Percentiles rank a stretch among this genome's conserved stretches.
Evolutionary conservation across 2,329 filamentous ascomycete genomes (phyloP).

Genomic region (Aquanectria penicillioides): DNA sequence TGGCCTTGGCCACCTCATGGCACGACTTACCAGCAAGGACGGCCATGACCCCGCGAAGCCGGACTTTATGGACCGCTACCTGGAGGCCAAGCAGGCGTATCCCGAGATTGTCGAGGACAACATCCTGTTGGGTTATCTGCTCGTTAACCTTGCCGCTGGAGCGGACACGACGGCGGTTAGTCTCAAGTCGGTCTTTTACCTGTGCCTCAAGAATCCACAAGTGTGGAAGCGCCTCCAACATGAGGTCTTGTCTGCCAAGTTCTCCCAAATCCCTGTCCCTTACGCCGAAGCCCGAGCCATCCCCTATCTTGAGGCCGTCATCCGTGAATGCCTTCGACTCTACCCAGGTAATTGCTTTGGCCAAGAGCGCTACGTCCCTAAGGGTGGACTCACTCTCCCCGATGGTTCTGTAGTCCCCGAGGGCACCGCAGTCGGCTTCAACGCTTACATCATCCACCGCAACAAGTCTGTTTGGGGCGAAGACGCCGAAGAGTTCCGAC

Average conservation of each 20-base stretch:
- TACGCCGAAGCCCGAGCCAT: not conserved
- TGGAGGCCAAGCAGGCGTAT: slow-evolving; percentile 15
- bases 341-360: not conserved
- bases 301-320: not conserved
- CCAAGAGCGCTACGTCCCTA: slow-evolving; percentile 2
- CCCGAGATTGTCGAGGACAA: slow-evolving; percentile 18
- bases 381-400: not conserved
- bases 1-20: not conserved
- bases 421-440: slow-evolving; percentile 3
- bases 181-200: slow-evolving; percentile 47
- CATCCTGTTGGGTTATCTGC: slow-evolving; percentile 42
- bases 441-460: not conserved
- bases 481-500: not conserved
- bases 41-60: not conserved
- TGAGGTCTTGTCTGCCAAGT: not conserved
- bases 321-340: slow-evolving; percentile 4
- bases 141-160: slow-evolving; percentile 44
- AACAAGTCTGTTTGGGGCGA: not conserved
- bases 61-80: slow-evolving; percentile 21
- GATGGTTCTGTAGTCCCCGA: not conserved
- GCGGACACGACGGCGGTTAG: slow-evolving; percentile 47
- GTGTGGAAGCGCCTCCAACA: slow-evolving; percentile 3
- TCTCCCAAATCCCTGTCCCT: not conserved
- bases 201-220: slow-evolving; percentile 45
- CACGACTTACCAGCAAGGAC: slow-evolving; percentile 1